Evolutionary conservation across 2,329 filamentous ascomycete species (phyloP).

Genomic region (Gnomoniopsis sp.): DNA sequence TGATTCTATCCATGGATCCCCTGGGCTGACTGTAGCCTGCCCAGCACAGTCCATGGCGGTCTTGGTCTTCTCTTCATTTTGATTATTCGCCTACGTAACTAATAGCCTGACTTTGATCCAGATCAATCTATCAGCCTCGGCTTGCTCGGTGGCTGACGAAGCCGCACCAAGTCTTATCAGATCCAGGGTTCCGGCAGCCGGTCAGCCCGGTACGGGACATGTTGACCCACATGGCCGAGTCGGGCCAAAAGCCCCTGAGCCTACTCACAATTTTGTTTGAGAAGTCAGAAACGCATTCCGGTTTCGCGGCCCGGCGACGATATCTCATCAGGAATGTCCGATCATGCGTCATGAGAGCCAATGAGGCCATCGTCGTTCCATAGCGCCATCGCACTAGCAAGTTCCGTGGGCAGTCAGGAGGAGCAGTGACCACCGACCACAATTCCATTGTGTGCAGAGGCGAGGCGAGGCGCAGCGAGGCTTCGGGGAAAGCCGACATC

Average conservation of each 20-base stretch:
- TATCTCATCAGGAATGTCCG: too few species aligned
- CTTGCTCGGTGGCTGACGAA: neutral
- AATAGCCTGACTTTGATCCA: neutral
- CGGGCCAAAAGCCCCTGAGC: neutral
- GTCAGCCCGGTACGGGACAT: neutral
- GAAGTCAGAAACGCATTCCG: neutral
- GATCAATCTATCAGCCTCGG: neutral
- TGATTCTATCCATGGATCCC: too few species aligned
- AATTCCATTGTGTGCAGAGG: neutral
- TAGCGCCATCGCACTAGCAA: neutral
- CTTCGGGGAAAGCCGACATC: neutral
- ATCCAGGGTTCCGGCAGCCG: neutral
- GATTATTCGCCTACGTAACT: neutral
- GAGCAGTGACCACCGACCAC: neutral
- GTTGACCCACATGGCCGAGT: neutral
- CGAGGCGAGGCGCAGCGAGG: too few species aligned
- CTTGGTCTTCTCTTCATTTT: neutral
- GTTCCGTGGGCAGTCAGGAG: neutral
- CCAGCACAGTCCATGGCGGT: too few species aligned
- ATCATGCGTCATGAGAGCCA: too few species aligned
- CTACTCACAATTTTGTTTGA: neutral
- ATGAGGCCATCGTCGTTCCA: constrained; percentile 16
- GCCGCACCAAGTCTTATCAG: constrained; percentile 11
- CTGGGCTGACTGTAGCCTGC: too few species aligned
- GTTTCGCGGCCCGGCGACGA: neutral